Evolutionary conservation across 1,284 basidiomycete species (phyloP).

Genomic region (Tetrapyrgos nigripes): DNA sequence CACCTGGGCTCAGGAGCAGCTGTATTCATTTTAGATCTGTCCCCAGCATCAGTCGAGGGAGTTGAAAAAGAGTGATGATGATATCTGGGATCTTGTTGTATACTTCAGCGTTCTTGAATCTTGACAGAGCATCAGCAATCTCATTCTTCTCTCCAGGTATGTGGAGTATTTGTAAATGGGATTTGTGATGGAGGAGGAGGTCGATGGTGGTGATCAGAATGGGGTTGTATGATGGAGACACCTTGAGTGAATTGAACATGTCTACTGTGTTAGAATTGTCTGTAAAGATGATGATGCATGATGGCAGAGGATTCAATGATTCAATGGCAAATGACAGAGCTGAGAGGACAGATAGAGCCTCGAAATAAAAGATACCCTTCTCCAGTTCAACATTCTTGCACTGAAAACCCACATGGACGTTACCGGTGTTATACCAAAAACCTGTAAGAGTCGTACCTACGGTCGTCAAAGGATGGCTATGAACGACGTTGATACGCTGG

Average conservation of each 20-base stretch:
- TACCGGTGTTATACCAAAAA: too few relatives aligned
- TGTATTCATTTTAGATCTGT: background rate
- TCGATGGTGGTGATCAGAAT: slow-evolving; percentile 15
- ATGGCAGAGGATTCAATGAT: background rate
- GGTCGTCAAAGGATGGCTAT: too few relatives aligned
- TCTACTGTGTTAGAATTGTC: slow-evolving; percentile 19
- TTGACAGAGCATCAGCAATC: background rate
- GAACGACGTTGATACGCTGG: too few relatives aligned
- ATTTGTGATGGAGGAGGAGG: background rate
- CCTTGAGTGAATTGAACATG: slow-evolving; percentile 17
- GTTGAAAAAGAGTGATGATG: background rate
- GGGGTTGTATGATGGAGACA: slow-evolving; percentile 12
- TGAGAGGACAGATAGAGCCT: too few relatives aligned
- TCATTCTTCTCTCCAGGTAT: background rate
- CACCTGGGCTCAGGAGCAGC: slow-evolving; percentile 12
- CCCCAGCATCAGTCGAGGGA: background rate
- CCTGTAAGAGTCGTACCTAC: too few relatives aligned
- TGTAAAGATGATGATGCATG: slow-evolving; percentile 13
- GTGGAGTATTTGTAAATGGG: background rate
- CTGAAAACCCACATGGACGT: too few relatives aligned
- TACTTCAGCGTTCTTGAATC: background rate
- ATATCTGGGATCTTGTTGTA: background rate
- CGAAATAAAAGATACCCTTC: too few relatives aligned
- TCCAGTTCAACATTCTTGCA: too few relatives aligned
- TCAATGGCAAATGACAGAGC: too few relatives aligned